Base-by-base conservation (phyloP, 306 rosid species). In the Medicago truncatula region DNA sequence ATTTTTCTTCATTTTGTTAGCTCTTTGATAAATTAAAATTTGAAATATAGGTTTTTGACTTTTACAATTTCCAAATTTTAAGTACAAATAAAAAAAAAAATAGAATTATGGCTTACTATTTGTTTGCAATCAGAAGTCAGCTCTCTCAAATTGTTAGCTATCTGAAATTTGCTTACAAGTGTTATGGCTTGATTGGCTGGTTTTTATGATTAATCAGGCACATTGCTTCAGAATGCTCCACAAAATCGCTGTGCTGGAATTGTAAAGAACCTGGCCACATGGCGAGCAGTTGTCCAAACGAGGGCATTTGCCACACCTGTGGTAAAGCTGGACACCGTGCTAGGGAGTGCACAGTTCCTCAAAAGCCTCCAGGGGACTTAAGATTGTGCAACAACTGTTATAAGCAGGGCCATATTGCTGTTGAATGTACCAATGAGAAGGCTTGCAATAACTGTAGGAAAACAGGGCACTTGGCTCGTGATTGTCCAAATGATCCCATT, bases 391-490 rank as follows among this genome's bases (percentile, higher is more conserved):
- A 94, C 81, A 94, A 94, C 86, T 94, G 98, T 84, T 94, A 94
- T 64, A 94, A 94, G 85, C 98, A 90, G 83, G 98, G 98, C 36
- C 98, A 94, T 80, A 88, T 94, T 79, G 98, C 98, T 31, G 98
- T 75, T 36, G 98, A 92, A 78, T 94, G 97, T 77, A 94, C 98
- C 4, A 94, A 94, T 38, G 98, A 90, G 65, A 94, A 94, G 87
- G 98, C 98, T 15, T 94, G 98, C 78, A 94, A 92, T 87, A 94
- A 94, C 83, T 94, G 98, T 81, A 84, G 98, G 89, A 90, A 90
- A 85, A 94, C 98, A 0, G 97, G 97, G 59, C 98, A 92, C 73
- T 84, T 94, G 71, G 98, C 98, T 13, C 96, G 98, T 14, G 98
- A 94, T 71, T 94, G 98, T 81, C 90, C 97, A 0, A 94, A 92